phyloP scores from a whole-genome alignment of 2,329 filamentous ascomycete genomes.

The Onygenales sp. region DNA sequence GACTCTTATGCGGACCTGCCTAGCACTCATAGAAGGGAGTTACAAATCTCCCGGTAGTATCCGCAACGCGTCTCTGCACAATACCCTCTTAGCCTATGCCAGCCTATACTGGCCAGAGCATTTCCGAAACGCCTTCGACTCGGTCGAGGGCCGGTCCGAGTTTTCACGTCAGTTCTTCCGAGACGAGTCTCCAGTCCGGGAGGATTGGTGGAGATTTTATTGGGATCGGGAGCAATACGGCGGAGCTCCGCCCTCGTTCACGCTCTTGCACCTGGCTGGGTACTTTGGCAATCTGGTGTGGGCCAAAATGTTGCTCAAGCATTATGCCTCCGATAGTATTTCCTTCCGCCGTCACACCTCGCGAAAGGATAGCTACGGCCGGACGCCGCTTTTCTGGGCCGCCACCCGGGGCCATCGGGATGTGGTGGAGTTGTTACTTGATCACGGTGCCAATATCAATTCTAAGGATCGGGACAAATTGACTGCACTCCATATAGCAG shows the following conservation, averaged over 20 bases:
- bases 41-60: constrained; percentile 9
- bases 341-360: constrained; percentile 10
- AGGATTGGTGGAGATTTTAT: constrained; percentile 18
- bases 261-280: constrained; percentile 17
- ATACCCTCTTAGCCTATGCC: constrained; percentile 13
- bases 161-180: constrained; percentile 17
- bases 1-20: constrained; percentile 15
- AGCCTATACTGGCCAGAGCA: constrained; percentile 16
- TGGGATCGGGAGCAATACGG: constrained; percentile 18
- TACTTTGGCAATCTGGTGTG: constrained; percentile 17
- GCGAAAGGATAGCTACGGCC: constrained; percentile 11
- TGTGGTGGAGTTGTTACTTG: constrained; percentile 29
- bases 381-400: constrained; percentile 10
- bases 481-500: constrained; percentile 17
- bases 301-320: constrained; percentile 16
- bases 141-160: constrained; percentile 10
- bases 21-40: constrained; percentile 12
- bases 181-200: constrained; percentile 14
- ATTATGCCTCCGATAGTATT: constrained; percentile 3
- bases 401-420: constrained; percentile 9
- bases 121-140: constrained; percentile 14
- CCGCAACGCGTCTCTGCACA: constrained; percentile 8
- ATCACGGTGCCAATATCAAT: constrained; percentile 38
- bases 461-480: constrained; percentile 20
- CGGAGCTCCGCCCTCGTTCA: constrained; percentile 17